Conservation (phyloP, 805 yeast species). For the Kluyveromyces siamensis region DNA sequence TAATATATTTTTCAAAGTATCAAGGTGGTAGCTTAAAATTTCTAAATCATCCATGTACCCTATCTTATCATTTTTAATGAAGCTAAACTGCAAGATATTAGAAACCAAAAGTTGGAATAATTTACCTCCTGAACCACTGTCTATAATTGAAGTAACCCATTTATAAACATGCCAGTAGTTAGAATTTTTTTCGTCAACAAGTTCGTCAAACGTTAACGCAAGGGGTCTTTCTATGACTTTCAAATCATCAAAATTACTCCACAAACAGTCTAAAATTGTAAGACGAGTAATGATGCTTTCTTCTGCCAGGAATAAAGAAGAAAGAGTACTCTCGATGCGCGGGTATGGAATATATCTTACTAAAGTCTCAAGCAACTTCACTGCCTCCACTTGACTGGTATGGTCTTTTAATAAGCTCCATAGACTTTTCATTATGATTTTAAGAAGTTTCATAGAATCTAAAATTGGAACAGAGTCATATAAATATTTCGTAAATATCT, state of each 20-base stretch:
- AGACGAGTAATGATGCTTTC: constrained; percentile 34
- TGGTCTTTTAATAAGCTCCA: constrained; percentile 47
- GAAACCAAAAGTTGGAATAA: constrained; percentile 51
- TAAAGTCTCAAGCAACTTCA: constrained; percentile 53
- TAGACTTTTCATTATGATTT: constrained; percentile 32
- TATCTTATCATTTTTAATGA: constrained; percentile 22
- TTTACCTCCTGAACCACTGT: constrained; percentile 49
- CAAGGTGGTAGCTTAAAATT: constrained; percentile 53
- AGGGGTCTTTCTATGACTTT: constrained; percentile 48
- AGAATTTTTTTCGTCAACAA: constrained; percentile 36
- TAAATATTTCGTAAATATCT: constrained; percentile 25
- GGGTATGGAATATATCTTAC: constrained; percentile 43
- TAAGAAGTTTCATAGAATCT: constrained; percentile 17
- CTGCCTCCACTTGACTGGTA: constrained; percentile 60
- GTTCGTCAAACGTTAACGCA: constrained; percentile 57
- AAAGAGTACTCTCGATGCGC: constrained; percentile 65
- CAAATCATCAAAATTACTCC: constrained; percentile 53
- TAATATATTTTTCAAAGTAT: constrained; percentile 44
- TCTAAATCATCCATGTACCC: constrained; percentile 49
- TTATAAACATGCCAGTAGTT: constrained; percentile 35
- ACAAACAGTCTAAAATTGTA: constrained; percentile 52
- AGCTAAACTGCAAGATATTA: constrained; percentile 40
- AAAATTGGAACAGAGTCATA: constrained; percentile 17
- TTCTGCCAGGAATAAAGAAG: constrained; percentile 42
- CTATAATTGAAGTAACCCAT: constrained; percentile 39